Evolutionary conservation across 2,329 filamentous ascomycete genomes (phyloP).

Genomic region (Stagonosporopsis chrysanthemi): DNA sequence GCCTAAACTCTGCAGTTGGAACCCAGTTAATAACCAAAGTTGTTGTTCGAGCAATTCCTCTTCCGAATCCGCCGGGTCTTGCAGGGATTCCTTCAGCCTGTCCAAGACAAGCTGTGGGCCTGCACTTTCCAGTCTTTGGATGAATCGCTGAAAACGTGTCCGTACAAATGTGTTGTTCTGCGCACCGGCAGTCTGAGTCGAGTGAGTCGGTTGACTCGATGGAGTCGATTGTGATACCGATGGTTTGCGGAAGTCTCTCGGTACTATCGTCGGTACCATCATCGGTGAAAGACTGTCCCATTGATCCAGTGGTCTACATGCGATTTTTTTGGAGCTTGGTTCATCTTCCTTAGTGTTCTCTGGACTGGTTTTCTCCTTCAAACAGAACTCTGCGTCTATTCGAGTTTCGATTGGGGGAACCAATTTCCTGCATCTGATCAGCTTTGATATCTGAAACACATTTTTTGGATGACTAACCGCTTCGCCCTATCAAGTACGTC

Average conservation of each 20-base stretch:
- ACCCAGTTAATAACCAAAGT: constrained; percentile 67
- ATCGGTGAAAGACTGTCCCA: constrained; percentile 45
- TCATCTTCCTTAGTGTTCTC: constrained; percentile 16
- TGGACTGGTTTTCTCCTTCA: constrained; percentile 8
- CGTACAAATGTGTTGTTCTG: constrained; percentile 37
- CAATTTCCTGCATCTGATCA: constrained; percentile 7
- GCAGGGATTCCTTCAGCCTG: constrained; percentile 60
- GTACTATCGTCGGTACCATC: constrained; percentile 27
- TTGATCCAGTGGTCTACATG: constrained; percentile 42
- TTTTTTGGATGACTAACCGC: constrained; percentile 3
- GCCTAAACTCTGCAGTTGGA: constrained; percentile 53
- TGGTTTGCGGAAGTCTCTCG: constrained; percentile 26
- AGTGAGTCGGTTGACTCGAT: constrained; percentile 6
- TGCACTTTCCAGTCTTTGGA: constrained; percentile 63
- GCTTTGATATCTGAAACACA: background rate
- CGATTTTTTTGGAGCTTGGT: constrained; percentile 22
- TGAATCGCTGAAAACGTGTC: constrained; percentile 60
- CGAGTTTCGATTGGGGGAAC: constrained; percentile 30
- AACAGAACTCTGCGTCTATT: constrained; percentile 28
- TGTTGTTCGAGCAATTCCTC: constrained; percentile 63
- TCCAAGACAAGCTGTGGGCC: constrained; percentile 61
- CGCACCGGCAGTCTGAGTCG: constrained; percentile 25
- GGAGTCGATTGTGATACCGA: constrained; percentile 19
- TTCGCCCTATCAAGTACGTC: constrained; percentile 24
- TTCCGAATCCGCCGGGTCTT: constrained; percentile 48